Base-by-base conservation (phyloP, 352 stramenopile genomes). In the Aphanomyces cochlioides region DNA sequence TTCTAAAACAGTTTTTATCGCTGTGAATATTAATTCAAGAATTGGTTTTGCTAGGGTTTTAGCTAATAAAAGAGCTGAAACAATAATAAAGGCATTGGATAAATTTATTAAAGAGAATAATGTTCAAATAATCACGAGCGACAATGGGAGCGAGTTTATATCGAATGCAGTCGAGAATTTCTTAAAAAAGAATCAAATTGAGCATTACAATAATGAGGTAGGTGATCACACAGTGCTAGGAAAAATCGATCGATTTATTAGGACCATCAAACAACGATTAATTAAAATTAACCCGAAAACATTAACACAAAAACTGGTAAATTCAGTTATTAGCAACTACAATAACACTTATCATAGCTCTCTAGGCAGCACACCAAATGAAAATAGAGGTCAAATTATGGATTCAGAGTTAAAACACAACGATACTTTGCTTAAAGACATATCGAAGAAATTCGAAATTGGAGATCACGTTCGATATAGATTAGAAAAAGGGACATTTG, bases 1-100 rank as follows among this genome's bases (percentile, higher is more conserved):
- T 4, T 70, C 64, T 19, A 58, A 74, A 28, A 15, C 59, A n/a
- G 69, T 81, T 41, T 54, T 80, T 7, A 77, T 61, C 37, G 63
- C 59, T 65, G 60, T 80, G 57, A 83, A 83, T 56, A 80, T 81
- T 47, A 79, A 80, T 56, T 76, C 66, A 34, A 69, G 75, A 28
- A 41, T 81, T 7, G 77, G 75, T 17, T 81, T 75, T 38, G 73
- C 69, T 37, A 77, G 76, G 47, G 5, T 81, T 1, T 68, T 82
- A 57, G 21, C 47, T 45, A 77, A 82, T 66, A 82, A 79, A 59
- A 74, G 47, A 10, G 74, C 69, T 38, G 28, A 34, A 45, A 72
- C 61, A 10, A 66, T 84, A 34, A 21, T 81, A 21, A 43, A 37
- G 37, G 77, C 71, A 1, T 39, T 79, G 2, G 75, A 74, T 47